A percentile compares a stretch with the other conserved stretches of the same genome.
These are phyloP conservation scores for Ambrosia artemisiifolia DNA, from an alignment of 129 eudicot genomes.

Conservation along the genomic window DNA sequence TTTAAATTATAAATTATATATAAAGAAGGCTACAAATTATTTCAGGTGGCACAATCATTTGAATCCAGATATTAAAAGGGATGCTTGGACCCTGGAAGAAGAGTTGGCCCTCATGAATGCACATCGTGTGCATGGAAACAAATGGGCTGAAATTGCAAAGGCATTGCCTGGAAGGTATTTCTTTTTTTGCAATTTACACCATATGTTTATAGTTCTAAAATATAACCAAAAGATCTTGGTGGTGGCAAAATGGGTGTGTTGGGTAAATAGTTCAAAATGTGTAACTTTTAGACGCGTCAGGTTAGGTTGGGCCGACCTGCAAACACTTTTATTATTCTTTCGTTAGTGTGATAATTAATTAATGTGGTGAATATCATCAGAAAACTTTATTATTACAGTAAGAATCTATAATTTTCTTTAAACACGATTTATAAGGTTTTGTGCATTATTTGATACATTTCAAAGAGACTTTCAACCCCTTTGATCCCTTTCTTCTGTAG, in stretches of 20 bases:
- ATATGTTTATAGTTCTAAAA: background rate
- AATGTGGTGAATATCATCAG: background rate
- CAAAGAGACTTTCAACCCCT: too few relatives aligned
- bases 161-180: constrained; percentile 87
- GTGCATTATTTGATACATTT: background rate
- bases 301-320: background rate
- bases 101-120: constrained; percentile 75
- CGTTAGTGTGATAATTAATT: background rate
- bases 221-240: background rate
- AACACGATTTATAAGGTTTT: background rate
- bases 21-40: constrained; percentile 13
- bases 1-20: background rate
- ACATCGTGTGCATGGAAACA: constrained; percentile 79
- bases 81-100: constrained; percentile 89
- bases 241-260: background rate
- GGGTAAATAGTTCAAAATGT: background rate
- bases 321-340: background rate
- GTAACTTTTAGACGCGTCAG: background rate
- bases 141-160: constrained; percentile 96
- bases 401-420: background rate
- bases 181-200: background rate
- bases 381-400: background rate
- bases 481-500: background rate
- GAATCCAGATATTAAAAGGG: constrained; percentile 81
- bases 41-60: constrained; percentile 99